Conservation (phyloP, 225 moss, liverwort and hornwort genomes). For the Bryum argenteum region DNA sequence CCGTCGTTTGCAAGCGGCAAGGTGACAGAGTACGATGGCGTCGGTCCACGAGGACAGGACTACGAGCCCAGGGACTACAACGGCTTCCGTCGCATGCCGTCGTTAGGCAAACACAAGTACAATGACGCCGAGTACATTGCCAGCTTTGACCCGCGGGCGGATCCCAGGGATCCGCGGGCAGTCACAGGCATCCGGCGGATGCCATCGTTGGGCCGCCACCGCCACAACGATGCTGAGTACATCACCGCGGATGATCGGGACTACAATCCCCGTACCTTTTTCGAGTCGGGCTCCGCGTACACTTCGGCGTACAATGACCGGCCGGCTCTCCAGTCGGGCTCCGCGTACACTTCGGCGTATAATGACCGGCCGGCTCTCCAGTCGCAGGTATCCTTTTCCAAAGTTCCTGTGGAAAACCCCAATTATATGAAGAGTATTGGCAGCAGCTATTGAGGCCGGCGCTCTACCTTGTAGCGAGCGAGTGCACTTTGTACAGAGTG, state of each 20-base stretch:
- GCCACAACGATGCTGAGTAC: constrained; percentile 51
- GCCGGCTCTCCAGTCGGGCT: constrained; percentile 11
- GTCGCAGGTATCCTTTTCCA: constrained; percentile 48
- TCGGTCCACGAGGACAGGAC: constrained; percentile 25
- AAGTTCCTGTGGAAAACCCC: constrained; percentile 50
- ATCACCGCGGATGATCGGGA: constrained; percentile 14
- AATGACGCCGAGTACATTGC: constrained; percentile 53
- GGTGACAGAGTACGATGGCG: constrained; percentile 22
- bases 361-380: constrained; percentile 27
- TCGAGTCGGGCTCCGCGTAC: constrained; percentile 22
- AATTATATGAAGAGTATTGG: constrained; percentile 41
- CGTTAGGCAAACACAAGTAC: constrained; percentile 35
- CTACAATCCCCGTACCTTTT: constrained; percentile 18
- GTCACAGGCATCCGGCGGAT: constrained; percentile 20
- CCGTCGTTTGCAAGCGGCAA: constrained; percentile 48
- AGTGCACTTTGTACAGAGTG: background rate
- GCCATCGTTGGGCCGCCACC: constrained; percentile 42
- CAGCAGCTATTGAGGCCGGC: constrained; percentile 16
- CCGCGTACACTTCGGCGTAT: constrained; percentile 22
- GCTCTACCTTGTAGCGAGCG: background rate
- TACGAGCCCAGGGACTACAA: constrained; percentile 34
- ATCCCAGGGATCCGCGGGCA: constrained; percentile 11
- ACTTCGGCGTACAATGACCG: constrained; percentile 24
- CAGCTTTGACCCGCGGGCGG: constrained; percentile 20
- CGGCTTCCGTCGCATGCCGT: constrained; percentile 46